phyloP scores from a whole-genome alignment of 257 asterid species.

The Fraxinus excelsior region DNA sequence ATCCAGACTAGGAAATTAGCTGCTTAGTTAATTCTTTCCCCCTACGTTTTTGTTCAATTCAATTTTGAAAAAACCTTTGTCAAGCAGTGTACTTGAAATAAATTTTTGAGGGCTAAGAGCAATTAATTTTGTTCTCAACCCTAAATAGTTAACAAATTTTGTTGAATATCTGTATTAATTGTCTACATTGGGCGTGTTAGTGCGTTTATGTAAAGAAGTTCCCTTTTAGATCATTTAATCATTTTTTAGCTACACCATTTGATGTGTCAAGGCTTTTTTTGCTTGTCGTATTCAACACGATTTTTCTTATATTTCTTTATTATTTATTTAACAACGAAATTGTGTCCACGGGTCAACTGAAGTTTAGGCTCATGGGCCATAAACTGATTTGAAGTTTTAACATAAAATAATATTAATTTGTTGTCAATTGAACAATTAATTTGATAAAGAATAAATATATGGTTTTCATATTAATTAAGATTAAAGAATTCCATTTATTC shows the following conservation, averaged over 20 bases:
- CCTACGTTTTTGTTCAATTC: neutral
- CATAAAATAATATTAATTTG: neutral
- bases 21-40: neutral
- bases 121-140: neutral
- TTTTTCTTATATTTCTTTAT: neutral
- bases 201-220: neutral
- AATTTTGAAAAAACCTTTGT: neutral
- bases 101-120: neutral
- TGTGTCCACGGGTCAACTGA: neutral
- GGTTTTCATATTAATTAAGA: neutral
- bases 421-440: neutral
- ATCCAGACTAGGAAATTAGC: neutral
- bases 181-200: neutral
- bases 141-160: neutral
- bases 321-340: neutral
- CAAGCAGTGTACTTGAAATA: neutral
- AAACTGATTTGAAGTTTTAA: neutral
- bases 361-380: neutral
- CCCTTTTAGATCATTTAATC: neutral
- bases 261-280: neutral
- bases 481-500: neutral
- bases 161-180: neutral
- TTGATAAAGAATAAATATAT: neutral
- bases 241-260: neutral
- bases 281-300: neutral